A percentile compares a stretch with the other conserved stretches of the same genome.
Conservation (phyloP, 163 green algal species). For the Scenedesmus sp. region DNA sequence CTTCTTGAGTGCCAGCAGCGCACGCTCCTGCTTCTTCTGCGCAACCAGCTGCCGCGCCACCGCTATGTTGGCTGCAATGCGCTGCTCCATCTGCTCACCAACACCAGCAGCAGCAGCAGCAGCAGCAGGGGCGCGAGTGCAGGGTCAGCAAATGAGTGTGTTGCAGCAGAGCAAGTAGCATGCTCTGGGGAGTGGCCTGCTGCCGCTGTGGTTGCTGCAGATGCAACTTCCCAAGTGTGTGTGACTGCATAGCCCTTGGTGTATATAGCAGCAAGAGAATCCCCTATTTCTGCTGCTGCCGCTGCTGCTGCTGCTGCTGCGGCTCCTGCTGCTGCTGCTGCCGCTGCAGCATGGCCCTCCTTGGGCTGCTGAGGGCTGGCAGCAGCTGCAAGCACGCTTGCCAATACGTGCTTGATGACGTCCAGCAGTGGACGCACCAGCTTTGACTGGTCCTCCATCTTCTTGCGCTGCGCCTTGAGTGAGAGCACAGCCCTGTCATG, state of each 20-base stretch:
- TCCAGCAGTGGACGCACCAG: slow-evolving; percentile 70
- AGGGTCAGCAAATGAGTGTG: background rate
- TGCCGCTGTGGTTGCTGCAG: background rate
- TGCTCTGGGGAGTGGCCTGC: no score
- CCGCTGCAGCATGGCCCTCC: slow-evolving; percentile 72
- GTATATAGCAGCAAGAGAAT: background rate
- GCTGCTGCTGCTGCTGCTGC: background rate
- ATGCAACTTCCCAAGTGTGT: no score
- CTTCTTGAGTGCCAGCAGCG: slow-evolving; percentile 87
- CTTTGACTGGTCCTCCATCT: slow-evolving; percentile 87
- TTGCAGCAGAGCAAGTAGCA: background rate
- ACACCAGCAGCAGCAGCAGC: background rate
- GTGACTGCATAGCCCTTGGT: background rate
- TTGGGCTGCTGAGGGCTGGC: slow-evolving; percentile 56
- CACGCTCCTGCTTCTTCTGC: slow-evolving; percentile 69
- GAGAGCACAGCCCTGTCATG: slow-evolving; percentile 86
- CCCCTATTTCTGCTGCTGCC: background rate
- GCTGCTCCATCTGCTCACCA: slow-evolving; percentile 73
- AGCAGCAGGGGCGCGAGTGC: background rate
- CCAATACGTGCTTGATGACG: background rate
- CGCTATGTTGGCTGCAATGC: slow-evolving; percentile 77
- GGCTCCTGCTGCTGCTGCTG: slow-evolving; percentile 48
- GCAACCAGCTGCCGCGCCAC: slow-evolving; percentile 76
- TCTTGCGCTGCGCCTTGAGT: slow-evolving; percentile 89
- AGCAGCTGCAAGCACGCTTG: background rate